Conservation (phyloP, 495 filamentous ascomycete species). For the Rostrohypoxylon terebratum region DNA sequence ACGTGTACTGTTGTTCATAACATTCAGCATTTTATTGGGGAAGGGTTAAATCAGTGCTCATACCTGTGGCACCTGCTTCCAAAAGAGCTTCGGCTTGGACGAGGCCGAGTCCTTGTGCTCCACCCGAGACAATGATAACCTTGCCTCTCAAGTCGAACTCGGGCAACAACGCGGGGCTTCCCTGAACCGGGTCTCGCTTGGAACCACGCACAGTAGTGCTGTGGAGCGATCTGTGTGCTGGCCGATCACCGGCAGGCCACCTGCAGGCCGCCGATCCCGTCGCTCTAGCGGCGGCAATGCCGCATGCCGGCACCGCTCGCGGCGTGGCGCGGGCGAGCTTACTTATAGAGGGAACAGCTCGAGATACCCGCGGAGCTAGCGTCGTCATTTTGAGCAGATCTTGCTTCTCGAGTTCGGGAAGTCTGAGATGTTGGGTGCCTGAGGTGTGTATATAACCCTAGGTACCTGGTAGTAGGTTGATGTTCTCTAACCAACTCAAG, state of each 20-base stretch:
- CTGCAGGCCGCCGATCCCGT: constrained; percentile 14
- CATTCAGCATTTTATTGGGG: constrained; percentile 16
- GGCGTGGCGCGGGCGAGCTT: constrained; percentile 37
- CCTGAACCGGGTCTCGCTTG: constrained; percentile 7
- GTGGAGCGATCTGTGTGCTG: constrained; percentile 29
- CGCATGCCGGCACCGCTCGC: constrained; percentile 22
- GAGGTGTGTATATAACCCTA: background rate
- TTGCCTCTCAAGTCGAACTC: constrained; percentile 85
- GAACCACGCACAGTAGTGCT: constrained; percentile 13
- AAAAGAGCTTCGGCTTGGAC: constrained; percentile 83
- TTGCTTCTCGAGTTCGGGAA: background rate
- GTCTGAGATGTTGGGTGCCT: background rate
- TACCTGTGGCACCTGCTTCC: constrained; percentile 77
- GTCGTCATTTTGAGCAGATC: constrained; percentile 40
- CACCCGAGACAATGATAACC: constrained; percentile 82
- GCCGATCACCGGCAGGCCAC: constrained; percentile 10
- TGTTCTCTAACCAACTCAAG: background rate
- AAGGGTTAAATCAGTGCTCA: constrained; percentile 1
- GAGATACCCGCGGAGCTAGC: constrained; percentile 35
- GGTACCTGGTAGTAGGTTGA: background rate
- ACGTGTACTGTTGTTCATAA: constrained; percentile 62
- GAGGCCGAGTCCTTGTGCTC: constrained; percentile 80
- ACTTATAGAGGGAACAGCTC: constrained; percentile 37
- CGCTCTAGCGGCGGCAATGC: constrained; percentile 19
- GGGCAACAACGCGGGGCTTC: constrained; percentile 60